Conservation (phyloP, 495 filamentous ascomycete genomes). For the Cryomyces antarcticus region DNA sequence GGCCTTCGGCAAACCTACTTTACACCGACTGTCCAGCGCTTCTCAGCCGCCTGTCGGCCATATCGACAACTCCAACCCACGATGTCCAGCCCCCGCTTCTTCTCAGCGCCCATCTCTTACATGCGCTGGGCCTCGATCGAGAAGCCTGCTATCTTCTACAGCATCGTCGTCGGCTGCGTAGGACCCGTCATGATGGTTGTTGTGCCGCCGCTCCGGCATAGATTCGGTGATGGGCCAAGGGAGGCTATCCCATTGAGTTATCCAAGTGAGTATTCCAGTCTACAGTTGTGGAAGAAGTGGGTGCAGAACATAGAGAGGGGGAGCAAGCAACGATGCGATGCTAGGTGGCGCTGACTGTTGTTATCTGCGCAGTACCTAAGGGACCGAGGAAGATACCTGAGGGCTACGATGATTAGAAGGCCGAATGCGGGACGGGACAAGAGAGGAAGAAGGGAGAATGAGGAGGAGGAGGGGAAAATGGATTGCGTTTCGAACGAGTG, state of each 20-base stretch:
- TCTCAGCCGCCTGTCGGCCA: background rate
- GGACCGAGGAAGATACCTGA: slow-evolving; percentile 48
- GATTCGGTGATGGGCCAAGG: slow-evolving; percentile 48
- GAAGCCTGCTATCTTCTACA: slow-evolving; percentile 76
- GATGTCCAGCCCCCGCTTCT: slow-evolving; percentile 49
- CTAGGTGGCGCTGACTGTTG: slow-evolving; percentile 1
- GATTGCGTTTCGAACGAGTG: no score
- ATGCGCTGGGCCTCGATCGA: slow-evolving; percentile 68
- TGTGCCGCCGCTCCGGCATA: slow-evolving; percentile 46
- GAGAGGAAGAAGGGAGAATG: no score
- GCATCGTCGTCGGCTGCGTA: slow-evolving; percentile 43
- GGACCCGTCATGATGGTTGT: slow-evolving; percentile 49
- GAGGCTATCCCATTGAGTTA: slow-evolving; percentile 68
- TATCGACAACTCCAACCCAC: background rate
- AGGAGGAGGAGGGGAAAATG: no score
- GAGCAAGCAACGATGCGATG: background rate
- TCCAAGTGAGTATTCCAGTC: slow-evolving; percentile 44
- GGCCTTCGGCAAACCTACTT: no score
- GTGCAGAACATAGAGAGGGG: background rate
- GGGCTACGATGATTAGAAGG: slow-evolving; percentile 49
- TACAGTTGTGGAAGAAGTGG: background rate
- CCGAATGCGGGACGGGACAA: no score
- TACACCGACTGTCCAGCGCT: background rate
- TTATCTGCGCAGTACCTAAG: slow-evolving; percentile 40
- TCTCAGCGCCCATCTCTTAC: slow-evolving; percentile 59